Evolutionary conservation across 2,329 filamentous ascomycete genomes (phyloP).

Genomic region (Sporothrix luriei): DNA sequence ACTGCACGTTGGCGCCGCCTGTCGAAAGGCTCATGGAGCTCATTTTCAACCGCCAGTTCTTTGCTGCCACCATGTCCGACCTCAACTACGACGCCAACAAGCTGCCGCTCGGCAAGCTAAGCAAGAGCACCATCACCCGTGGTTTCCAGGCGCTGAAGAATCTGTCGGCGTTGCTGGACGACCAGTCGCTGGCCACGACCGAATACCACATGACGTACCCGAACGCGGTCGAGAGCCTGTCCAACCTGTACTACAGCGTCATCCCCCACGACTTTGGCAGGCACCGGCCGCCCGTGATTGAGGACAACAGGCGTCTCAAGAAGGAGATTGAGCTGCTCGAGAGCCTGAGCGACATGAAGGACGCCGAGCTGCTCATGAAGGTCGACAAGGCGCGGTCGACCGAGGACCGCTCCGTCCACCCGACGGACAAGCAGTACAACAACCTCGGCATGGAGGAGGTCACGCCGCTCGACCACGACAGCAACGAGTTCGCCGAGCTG

Average conservation of each 20-base stretch:
- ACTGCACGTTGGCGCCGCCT: conserved; percentile 61
- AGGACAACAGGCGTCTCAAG: conserved; percentile 61
- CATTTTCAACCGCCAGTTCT: conserved; percentile 79
- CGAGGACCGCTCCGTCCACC: conserved; percentile 55
- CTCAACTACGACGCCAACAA: conserved; percentile 76
- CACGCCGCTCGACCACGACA: conserved; percentile 62
- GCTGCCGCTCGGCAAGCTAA: conserved; percentile 80
- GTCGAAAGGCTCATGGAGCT: conserved; percentile 73
- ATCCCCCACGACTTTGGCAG: conserved; percentile 84
- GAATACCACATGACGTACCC: conserved; percentile 47
- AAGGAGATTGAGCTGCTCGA: conserved; percentile 78
- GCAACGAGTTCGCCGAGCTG: conserved; percentile 66
- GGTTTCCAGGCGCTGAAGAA: conserved; percentile 80
- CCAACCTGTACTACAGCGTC: conserved; percentile 76
- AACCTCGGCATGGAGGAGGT: conserved; percentile 75
- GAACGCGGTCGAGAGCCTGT: conserved; percentile 62
- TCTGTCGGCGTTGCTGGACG: conserved; percentile 66
- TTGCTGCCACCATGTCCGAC: conserved; percentile 65
- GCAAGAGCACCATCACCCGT: conserved; percentile 72
- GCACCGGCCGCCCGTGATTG: conserved; percentile 69
- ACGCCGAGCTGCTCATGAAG: conserved; percentile 77
- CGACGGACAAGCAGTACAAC: conserved; percentile 71
- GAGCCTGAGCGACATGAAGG: conserved; percentile 82
- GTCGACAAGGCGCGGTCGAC: conserved; percentile 54
- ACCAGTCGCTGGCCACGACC: conserved; percentile 51